Conservation (phyloP, 176 grass and related monocot genomes). For the Musa troglodytarum region DNA sequence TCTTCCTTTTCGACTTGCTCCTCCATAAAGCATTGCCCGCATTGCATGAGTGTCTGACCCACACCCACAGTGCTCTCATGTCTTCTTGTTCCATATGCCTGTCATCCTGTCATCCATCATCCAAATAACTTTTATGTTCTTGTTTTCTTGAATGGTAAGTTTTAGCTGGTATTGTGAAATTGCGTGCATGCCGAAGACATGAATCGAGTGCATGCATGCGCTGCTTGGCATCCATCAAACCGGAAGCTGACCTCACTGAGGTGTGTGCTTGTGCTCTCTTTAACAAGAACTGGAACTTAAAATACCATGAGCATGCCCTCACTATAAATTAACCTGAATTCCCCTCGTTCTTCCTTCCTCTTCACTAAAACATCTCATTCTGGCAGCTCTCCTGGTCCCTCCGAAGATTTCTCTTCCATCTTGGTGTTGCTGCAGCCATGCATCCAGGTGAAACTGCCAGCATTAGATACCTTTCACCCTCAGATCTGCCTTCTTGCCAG, state of each 20-base stretch:
- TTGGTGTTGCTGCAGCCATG: slow-evolving; percentile 23
- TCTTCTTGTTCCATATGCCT: not conserved
- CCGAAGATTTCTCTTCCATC: not conserved
- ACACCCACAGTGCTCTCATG: too few relatives aligned
- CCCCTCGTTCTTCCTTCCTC: slow-evolving; percentile 15
- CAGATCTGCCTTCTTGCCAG: slow-evolving; percentile 1
- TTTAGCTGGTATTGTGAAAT: slow-evolving; percentile 23
- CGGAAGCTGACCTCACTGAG: too few relatives aligned
- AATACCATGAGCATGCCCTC: not conserved
- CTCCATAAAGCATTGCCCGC: too few relatives aligned
- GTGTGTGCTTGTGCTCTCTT: slow-evolving; percentile 10
- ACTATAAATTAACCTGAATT: slow-evolving; percentile 60
- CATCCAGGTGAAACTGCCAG: slow-evolving; percentile 68
- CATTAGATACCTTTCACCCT: slow-evolving; percentile 35
- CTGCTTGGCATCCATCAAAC: not conserved
- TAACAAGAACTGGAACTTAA: not conserved
- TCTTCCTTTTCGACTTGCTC: not conserved
- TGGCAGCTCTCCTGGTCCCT: not conserved
- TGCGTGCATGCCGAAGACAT: slow-evolving; percentile 7
- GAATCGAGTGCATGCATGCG: slow-evolving; percentile 2
- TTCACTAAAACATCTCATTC: slow-evolving; percentile 17
- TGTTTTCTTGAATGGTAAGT: slow-evolving; percentile 1
- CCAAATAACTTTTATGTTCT: not conserved
- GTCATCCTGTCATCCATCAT: not conserved
- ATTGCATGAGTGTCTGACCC: too few relatives aligned